Conservation (phyloP, 2,329 filamentous ascomycete species). For the Botrytis tulipae region DNA sequence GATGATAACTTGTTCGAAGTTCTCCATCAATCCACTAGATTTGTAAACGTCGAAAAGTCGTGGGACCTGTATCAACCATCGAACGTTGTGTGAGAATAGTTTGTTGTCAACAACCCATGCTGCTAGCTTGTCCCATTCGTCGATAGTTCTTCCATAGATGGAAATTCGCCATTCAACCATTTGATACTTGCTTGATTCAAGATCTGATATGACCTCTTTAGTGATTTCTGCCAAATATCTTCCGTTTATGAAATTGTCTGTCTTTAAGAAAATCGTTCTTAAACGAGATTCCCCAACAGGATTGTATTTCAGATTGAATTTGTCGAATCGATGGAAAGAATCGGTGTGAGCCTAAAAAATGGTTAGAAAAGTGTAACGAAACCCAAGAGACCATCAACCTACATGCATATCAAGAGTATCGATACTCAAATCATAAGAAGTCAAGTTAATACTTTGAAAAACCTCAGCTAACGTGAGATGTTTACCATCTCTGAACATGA, state of each 20-base stretch:
- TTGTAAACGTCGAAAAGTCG: constrained; percentile 96
- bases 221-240: constrained; percentile 96
- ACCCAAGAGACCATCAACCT: constrained; percentile 41
- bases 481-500: constrained; percentile 88
- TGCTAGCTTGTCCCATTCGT: constrained; percentile 97
- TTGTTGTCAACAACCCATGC: constrained; percentile 98
- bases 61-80: constrained; percentile 95
- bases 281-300: constrained; percentile 93
- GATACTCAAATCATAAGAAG: constrained; percentile 95
- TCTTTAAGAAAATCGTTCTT: constrained; percentile 98
- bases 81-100: constrained; percentile 93
- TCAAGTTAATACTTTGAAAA: constrained; percentile 95
- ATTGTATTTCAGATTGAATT: constrained; percentile 99
- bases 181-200: constrained; percentile 98
- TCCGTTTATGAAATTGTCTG: constrained; percentile 95
- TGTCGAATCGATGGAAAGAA: constrained; percentile 98
- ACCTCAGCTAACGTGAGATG: constrained; percentile 89
- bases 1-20: constrained; percentile 83
- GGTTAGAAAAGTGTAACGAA: constrained; percentile 22
- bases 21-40: constrained; percentile 78
- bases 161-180: constrained; percentile 99
- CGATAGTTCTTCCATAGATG: constrained; percentile 85
- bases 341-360: constrained; percentile 78
- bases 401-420: constrained; percentile 99
- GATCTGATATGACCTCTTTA: constrained; percentile 93